Base-by-base conservation (phyloP, 805 yeast genomes). In the Brettanomyces anomalus region DNA sequence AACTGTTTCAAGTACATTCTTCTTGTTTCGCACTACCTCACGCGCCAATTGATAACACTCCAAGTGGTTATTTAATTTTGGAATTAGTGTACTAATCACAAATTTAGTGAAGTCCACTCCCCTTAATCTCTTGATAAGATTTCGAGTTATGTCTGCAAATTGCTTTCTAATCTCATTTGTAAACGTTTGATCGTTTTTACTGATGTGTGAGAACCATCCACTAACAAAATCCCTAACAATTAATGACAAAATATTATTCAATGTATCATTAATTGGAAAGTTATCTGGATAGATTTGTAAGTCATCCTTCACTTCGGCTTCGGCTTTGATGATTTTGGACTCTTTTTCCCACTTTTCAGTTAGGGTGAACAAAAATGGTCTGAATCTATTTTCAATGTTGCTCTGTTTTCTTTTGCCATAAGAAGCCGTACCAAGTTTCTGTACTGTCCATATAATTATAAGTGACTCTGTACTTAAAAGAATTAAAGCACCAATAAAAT, bases 1-100 rank as follows among this genome's bases (percentile, higher is more conserved):
- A 21, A 54, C 36, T 28, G 44, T 49, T 33, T 41, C 40, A 14
- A 47, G 35, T 14, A 48, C 42, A 0, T 56, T 42, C 43, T 55
- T 51, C 43, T 49, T 56, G 40, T 61, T 56, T 30, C 54, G 43
- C 2, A 65, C 67, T 1, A 53, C 36, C 13, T 66, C 71, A 28
- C 65, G 67, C 0, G 77, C 76, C 30, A 51, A 49, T 3, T 72
- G 62, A 53, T 71, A 85, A 6, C 65, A 63, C 6, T 66, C 62
- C 45, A 81, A 71, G 56, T 88, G 95, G 11, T 70, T 73, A 1
- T 85, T 79, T 1, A 86, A 5, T 1, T 81, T 51, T 0, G 96
- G 96, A 5, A 85, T 43, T 0, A 85, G 31, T 37, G 70, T 70
- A 26, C 76, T 62, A 1, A 85, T 79, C 3, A 83, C 46, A 26